Evolutionary conservation across 768 basidiomycete genomes (phyloP), one percentile per base, ranked within the genome.

Genomic region (Collybia nuda): DNA sequence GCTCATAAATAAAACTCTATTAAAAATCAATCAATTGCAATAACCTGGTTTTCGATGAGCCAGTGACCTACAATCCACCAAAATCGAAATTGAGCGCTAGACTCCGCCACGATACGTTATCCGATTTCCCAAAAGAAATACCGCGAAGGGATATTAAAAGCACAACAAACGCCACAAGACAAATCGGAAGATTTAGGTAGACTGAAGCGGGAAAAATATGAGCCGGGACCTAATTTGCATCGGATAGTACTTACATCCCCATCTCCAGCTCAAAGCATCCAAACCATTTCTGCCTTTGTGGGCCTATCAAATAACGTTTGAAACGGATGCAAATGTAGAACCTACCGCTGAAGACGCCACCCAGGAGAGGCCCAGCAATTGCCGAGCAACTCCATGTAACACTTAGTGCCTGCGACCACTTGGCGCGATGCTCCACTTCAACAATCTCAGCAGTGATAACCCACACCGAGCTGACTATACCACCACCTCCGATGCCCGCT

Each of bases 331-430:
- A 49, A 40, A 41, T 47, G 48, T 39, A 43, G 7, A 21, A 70
- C 82, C 66, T 54, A 89, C 87, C 74, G 62, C 90, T 90, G 69
- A 93, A 93, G 50, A 86, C 58, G 24, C 90, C 90, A 29, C 90
- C 90, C n/a, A 93, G 71, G 14, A 93, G 67, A 18, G 90, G 90
- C 5, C 91, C 90, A 41, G 90, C 88, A 54, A 92, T 66, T 28
- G 90, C 90, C 38, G 90, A 93, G 63, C 86, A 88, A 53, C 85
- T 85, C 90, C 90, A 93, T 32, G 90, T 93, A 47, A 91, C 65
- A 56, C 90, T 91, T 26, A 92, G 76, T 17, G 88, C 88, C 65
- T 89, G 88, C 9, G 88, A 90, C 90, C 89, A 93, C 64, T 84
- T 89, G 43, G 89, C 85, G 50, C 88, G 81, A 51, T 78, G 71